Percentiles rank a stretch among this genome's conserved stretches.
Evolutionary conservation across 2,329 filamentous ascomycete genomes (phyloP).

Genomic region (Aspergillus vadensis): DNA sequence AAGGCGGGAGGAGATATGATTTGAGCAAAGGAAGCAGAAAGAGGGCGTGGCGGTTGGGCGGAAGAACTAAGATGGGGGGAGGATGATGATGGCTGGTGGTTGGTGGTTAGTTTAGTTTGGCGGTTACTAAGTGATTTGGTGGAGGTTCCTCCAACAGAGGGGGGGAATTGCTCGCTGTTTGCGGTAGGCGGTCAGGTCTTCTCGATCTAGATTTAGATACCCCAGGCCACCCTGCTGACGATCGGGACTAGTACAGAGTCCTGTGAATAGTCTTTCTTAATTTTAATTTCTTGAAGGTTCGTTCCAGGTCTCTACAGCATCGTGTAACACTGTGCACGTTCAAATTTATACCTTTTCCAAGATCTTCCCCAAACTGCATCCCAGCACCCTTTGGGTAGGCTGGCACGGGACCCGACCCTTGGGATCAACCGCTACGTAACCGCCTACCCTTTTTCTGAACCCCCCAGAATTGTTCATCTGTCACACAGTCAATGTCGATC

Average conservation of each 20-base stretch:
- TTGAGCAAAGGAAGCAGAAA: conserved; percentile 10
- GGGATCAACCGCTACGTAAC: neutral
- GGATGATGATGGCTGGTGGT: neutral
- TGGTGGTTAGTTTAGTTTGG: neutral
- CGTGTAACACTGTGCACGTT: neutral
- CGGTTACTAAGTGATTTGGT: neutral
- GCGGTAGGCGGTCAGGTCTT: conserved; percentile 25
- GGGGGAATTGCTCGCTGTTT: conserved; percentile 21
- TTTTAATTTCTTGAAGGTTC: neutral
- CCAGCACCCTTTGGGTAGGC: neutral
- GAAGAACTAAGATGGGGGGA: conserved; percentile 14
- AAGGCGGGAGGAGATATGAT: conserved; percentile 3
- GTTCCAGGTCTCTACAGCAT: neutral
- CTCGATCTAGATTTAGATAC: neutral
- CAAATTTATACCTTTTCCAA: neutral
- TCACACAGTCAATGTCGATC: neutral
- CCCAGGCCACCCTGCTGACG: neutral
- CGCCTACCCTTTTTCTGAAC: neutral
- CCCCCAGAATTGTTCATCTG: no score
- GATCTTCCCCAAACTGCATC: neutral
- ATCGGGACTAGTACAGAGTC: neutral
- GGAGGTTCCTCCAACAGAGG: neutral
- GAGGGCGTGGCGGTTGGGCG: conserved; percentile 25
- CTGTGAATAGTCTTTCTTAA: neutral
- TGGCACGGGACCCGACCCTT: conserved; percentile 1